Percentiles rank a stretch among this genome's conserved stretches.
These are phyloP conservation scores for Gossypium lobatum DNA, from an alignment of 441 rosid species.

Conservation along the genomic window DNA sequence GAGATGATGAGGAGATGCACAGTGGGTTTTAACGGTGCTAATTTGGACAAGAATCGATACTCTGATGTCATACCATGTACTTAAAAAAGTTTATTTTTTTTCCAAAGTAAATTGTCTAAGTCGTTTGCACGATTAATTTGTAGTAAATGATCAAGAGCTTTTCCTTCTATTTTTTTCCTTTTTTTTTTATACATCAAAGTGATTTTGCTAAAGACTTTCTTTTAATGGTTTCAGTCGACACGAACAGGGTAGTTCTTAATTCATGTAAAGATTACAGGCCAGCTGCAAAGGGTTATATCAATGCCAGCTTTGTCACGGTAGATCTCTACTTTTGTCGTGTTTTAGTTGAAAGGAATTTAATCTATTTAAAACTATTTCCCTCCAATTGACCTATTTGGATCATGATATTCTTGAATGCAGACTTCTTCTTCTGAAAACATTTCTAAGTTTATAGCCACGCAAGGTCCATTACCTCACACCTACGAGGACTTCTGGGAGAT, in stretches of 20 bases:
- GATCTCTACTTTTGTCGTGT: background rate
- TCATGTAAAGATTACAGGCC: constrained; percentile 60
- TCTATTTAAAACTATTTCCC: background rate
- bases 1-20: constrained; percentile 45
- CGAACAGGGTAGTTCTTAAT: constrained; percentile 60
- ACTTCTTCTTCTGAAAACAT: constrained; percentile 48
- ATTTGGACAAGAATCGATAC: constrained; percentile 68
- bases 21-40: constrained; percentile 50
- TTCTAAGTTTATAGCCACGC: constrained; percentile 79
- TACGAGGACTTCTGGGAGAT: constrained; percentile 95
- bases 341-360: background rate
- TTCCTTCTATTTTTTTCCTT: background rate
- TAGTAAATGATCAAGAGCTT: background rate
- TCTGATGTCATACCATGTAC: constrained; percentile 69
- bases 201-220: background rate
- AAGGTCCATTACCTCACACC: constrained; percentile 78
- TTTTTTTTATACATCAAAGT: background rate
- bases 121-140: background rate
- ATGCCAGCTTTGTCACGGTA: constrained; percentile 74
- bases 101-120: background rate
- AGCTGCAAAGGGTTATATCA: constrained; percentile 68
- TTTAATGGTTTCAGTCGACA: constrained; percentile 50
- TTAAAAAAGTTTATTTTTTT: constrained; percentile 12
- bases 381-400: background rate
- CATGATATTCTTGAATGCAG: constrained; percentile 34